Evolutionary conservation across 2,329 filamentous ascomycete genomes (phyloP).

Genomic region (Fusarium ambrosium): DNA sequence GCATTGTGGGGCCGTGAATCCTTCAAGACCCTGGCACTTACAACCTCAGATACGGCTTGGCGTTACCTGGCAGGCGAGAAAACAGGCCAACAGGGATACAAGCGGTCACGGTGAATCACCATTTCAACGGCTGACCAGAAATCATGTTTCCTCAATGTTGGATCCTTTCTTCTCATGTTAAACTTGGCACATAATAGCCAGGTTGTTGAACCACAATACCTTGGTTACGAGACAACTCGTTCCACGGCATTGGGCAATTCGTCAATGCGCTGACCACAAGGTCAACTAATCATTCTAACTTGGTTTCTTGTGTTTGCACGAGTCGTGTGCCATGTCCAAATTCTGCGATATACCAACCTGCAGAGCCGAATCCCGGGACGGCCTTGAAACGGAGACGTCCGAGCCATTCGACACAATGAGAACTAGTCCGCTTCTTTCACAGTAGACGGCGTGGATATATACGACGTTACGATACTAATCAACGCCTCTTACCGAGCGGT

Average conservation of each 20-base stretch:
- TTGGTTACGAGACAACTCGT: background rate
- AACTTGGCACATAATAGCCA: background rate
- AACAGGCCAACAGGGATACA: background rate
- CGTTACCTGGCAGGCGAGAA: background rate
- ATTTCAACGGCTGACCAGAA: background rate
- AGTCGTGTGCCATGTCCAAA: background rate
- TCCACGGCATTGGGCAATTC: background rate
- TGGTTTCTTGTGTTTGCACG: background rate
- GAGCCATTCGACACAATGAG: background rate
- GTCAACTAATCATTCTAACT: background rate
- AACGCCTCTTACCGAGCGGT: background rate
- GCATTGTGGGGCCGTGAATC: background rate
- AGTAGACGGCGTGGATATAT: background rate
- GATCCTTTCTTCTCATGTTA: background rate
- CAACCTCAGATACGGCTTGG: conserved; percentile 6
- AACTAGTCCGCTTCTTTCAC: background rate
- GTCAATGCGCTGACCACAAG: background rate
- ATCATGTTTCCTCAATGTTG: background rate
- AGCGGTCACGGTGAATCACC: conserved; percentile 28
- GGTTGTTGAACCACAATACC: background rate
- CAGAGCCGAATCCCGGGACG: background rate
- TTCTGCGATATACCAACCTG: background rate
- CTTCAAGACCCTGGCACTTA: conserved; percentile 1
- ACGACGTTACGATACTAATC: background rate
- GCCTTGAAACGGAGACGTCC: background rate